Evolutionary conservation across 2,329 filamentous ascomycete genomes (phyloP), one percentile per base, ranked within the genome.

Genomic region (Epichloe hybrida): DNA sequence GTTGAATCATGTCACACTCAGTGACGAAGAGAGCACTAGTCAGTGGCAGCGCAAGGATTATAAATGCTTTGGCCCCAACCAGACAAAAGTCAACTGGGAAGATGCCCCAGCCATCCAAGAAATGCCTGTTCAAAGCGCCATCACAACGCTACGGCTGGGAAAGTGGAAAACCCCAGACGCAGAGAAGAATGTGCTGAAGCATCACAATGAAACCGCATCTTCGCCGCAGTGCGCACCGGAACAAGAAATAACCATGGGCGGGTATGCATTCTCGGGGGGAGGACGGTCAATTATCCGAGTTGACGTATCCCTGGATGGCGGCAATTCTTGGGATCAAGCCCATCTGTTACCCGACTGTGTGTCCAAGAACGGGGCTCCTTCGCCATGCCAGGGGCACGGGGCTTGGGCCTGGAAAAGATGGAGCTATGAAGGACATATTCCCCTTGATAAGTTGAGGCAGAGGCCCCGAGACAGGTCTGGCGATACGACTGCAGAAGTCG

Each of bases 241-340:
- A 2, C 59, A 61, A 42, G 44, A 59, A 17, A 62, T 74, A 17
- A 65, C 68, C 1, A 61, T 84, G 4, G 70, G 74, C 48, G 83
- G 83, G 0, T 86, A 84, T 61, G 83, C 83, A 2, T 84, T 82
- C 59, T 81, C 0, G 83, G 83, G 83, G 83, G 83, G 82, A 43
- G 83, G 83, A 1, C 74, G 79, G 35, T 72, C 73, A 60, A 81
- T 85, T 54, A 72, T 81, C 44, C 76, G 82, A n/a, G 81, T 86
- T 3, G 83, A 86, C 56, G 68, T 85, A 35, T 81, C 76, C 52
- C 67, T 80, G 34, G 81, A 86, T 59, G 77, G 76, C 23, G 82
- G 82, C 39, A 69, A 68, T 50, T 78, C 74, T 2, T 86, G 82
- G 82, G 73, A 77, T 50, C 80, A 84, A 58, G 83, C 82, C 7